Percentiles rank a stretch among this genome's conserved stretches.
These are phyloP conservation scores for Trichothecium sympodiale DNA, from an alignment of 2,329 filamentous ascomycete species.

Conservation along the genomic window DNA sequence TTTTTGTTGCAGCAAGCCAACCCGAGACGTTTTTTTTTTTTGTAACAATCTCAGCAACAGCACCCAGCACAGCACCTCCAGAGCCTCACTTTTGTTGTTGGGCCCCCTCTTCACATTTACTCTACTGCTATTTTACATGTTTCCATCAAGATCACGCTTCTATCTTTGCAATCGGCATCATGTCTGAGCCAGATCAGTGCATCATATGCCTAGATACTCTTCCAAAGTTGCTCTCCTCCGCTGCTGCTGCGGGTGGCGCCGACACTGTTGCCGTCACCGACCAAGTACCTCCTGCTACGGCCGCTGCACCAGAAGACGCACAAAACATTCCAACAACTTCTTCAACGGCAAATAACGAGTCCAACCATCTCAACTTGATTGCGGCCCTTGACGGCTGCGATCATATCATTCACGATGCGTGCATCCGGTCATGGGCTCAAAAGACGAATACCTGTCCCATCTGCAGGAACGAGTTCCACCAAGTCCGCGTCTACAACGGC, in stretches of 20 bases:
- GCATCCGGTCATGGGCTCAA: conserved; percentile 88
- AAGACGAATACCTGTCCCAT: conserved; percentile 97
- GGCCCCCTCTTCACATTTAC: conserved; percentile 7
- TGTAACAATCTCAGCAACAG: no score
- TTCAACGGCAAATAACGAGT: conserved; percentile 13
- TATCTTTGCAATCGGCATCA: conserved; percentile 29
- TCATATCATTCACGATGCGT: conserved; percentile 86
- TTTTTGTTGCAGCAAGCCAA: no score
- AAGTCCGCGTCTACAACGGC: conserved; percentile 72
- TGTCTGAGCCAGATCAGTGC: conserved; percentile 51
- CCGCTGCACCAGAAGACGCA: conserved; percentile 3
- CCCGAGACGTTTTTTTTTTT: no score
- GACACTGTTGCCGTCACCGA: conserved; percentile 12
- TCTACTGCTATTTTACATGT: conserved; percentile 29
- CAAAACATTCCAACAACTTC: conserved; percentile 11
- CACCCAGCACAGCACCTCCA: no score
- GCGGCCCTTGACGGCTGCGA: conserved; percentile 65
- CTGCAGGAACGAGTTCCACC: conserved; percentile 83
- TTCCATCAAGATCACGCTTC: conserved; percentile 25
- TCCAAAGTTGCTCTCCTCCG: conserved; percentile 21
- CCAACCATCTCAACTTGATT: conserved; percentile 32
- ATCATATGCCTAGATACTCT: conserved; percentile 59
- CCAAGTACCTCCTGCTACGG: conserved; percentile 8
- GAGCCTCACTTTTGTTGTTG: conserved; percentile 1
- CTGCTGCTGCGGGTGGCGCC: conserved; percentile 8